Evolutionary conservation across 2,329 filamentous ascomycete species (phyloP), one percentile per base, ranked within the genome.

Genomic region (Claviceps digitariae): DNA sequence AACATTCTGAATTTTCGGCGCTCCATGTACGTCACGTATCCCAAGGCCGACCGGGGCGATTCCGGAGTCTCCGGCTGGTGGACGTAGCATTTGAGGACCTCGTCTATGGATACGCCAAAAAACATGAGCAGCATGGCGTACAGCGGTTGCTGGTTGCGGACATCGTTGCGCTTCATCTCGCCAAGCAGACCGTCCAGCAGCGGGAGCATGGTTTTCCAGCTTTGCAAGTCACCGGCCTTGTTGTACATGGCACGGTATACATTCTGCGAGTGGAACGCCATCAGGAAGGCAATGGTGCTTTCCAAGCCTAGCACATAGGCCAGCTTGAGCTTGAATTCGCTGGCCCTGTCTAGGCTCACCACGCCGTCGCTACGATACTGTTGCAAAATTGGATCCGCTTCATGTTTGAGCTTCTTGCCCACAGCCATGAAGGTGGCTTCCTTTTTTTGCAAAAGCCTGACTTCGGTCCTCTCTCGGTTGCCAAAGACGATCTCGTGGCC

Each of bases 331-430:
- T 69, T 69, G 7, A 64, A 52, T n/a, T 66, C 63, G 38, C 63
- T 62, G 6, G 58, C 52, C n/a, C 63, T 62, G 10, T 60, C 60
- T 45, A 52, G 43, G 45, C 55, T 59, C 6, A 57, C 50, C 10
- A 57, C 53, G 54, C 59, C 63, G 6, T 65, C 58, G 38, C 54
- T 59, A 38, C 57, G 58, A 17, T 58, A 59, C 0, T 52, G 57
- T 45, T 63, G 60, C 55, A 77, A 69, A 17, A 66, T 71, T 3
- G 61, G 50, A 56, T 82, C 78, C 27, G 76, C 74, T 13, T 72
- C 67, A 56, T 79, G 77, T 66, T 82, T 82, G 20, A 81, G 66
- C 52, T 70, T 73, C 34, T 69, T 73, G 2, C 74, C 78, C 8
- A 79, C 59, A 2, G 57, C 62, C 29, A 63, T 64, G 58, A 72